phyloP scores from a whole-genome alignment of 164 flowering plant genomes.

The Chimonanthus salicifolius region DNA sequence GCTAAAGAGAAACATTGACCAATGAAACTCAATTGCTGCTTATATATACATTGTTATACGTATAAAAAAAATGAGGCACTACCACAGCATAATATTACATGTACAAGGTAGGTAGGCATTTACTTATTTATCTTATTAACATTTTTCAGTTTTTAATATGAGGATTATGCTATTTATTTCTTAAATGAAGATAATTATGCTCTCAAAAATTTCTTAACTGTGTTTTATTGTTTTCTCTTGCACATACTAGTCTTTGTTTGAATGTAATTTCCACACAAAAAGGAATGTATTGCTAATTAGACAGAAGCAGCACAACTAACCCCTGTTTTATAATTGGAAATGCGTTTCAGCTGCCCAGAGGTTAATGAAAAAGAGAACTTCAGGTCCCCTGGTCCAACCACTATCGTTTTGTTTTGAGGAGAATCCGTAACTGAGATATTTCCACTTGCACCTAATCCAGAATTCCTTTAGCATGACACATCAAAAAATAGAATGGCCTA shows the following conservation, averaged over 20 bases:
- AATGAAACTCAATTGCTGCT: too few relatives aligned
- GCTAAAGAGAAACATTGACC: too few relatives aligned
- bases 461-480: slow-evolving; percentile 4
- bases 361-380: slow-evolving; percentile 52
- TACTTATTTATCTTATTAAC: too few relatives aligned
- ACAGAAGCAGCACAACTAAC: slow-evolving; percentile 27
- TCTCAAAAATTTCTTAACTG: too few relatives aligned
- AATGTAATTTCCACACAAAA: background rate
- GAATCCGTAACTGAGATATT: slow-evolving; percentile 16
- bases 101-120: too few relatives aligned
- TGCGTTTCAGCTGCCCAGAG: slow-evolving; percentile 54
- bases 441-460: slow-evolving; percentile 26
- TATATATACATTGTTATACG: too few relatives aligned
- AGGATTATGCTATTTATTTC: background rate
- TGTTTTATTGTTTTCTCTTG: too few relatives aligned
- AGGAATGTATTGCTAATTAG: background rate
- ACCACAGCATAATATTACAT: too few relatives aligned
- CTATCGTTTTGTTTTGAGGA: slow-evolving; percentile 31
- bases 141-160: too few relatives aligned
- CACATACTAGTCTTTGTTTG: too few relatives aligned
- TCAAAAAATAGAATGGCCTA: background rate
- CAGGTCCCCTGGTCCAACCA: slow-evolving; percentile 77
- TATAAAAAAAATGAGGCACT: too few relatives aligned
- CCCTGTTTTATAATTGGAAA: slow-evolving; percentile 48
- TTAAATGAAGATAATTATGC: too few relatives aligned